Base-by-base conservation (phyloP, 768 basidiomycete species). In the Termitomyces sp. region DNA sequence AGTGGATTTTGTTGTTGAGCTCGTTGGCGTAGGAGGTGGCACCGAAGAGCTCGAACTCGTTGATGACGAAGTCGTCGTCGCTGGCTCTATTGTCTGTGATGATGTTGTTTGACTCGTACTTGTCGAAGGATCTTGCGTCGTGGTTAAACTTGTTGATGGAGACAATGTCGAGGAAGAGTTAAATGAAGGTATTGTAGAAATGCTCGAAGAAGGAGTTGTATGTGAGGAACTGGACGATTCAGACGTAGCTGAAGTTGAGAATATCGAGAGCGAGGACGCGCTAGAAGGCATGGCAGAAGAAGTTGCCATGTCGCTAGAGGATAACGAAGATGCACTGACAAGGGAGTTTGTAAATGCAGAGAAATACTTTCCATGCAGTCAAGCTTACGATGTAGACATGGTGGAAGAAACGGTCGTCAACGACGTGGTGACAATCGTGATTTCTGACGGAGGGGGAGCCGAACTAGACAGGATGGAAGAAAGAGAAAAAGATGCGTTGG, bases 81-180 rank as follows among this genome's bases (percentile, higher is more conserved):
- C 33, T 48, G 56, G 33, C 53, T 63, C 38, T 49, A 64, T 58
- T 16, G 62, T 50, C 16, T 59, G 59, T 48, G 61, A 48, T 46
- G 65, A 50, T n/a, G 59, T 51, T 53, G 59, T 61, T 28, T 56
- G 55, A 48, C 53, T 54, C 14, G 50, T 51, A 20, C 28, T 55
- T 54, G 66, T 55, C 26, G 57, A 51, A 20, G 61, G 50, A 32
- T 51, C 44, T 47, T 50, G 56, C 5, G 40, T 58, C 26, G 62
- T 53, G 1, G 61, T 51, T 50, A 67, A 50, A 41, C 43, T 63
- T 35, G 23, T 62, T 41, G 40, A n/a, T 18, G 66, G 47, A 26
- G 67, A 44, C 14, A 66, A 64, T 8, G 67, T 50, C 2, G 70
- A 69, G 57, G 70, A 66, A n/a, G 67, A 49, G 44, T 62, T 51